Base-by-base conservation (phyloP, 2,329 filamentous ascomycete genomes). In the Colletotrichum nymphaeae region DNA sequence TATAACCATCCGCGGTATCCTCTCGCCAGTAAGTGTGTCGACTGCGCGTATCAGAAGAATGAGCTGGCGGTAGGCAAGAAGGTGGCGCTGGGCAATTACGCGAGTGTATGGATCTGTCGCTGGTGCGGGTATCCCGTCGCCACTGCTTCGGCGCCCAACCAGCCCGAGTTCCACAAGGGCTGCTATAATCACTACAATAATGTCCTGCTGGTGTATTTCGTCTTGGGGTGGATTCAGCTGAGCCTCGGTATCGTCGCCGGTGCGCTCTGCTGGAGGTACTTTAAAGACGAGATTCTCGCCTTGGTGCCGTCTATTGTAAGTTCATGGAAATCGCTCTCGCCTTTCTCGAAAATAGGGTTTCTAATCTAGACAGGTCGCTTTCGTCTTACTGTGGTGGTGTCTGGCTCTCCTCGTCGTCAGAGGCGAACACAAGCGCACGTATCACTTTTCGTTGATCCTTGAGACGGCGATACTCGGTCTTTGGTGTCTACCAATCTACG, bases 51-150 rank as follows among this genome's bases (percentile, higher is more conserved):
- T 16, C 76, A 76, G 19, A 73, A 76, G 5, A 76, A 79, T 14
- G 84, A 85, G 7, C 80, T 83, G 8, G 77, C 78, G 22, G 79
- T 85, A 4, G 85, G 84, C 5, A 76, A 76, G n/a, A 79, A 77
- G 75, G 80, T 85, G n/a, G 76, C 76, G 0, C 78, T 87, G 55
- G 84, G 79, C 6, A 83, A 83, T 56, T 76, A 77, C 22, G 74
- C 76, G 11, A 76, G 74, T 5, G 80, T 81, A 32, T 86, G 81
- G 79, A 79, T 84, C 12, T 87, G 86, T 57, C 81, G 85, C 7
- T 87, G 84, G 80, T 87, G 86, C 76, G 85, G 85, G 0, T 81
- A 78, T 71, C 85, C 85, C 8, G 78, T 86, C 37, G 75, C 77
- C 5, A 71, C 73, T 5, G 77, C 77, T 30, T 72, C 77, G 12